These are phyloP conservation scores for Cladosporium sp. DNA, from an alignment of 2,329 filamentous ascomycete genomes.

Conservation along the genomic window DNA sequence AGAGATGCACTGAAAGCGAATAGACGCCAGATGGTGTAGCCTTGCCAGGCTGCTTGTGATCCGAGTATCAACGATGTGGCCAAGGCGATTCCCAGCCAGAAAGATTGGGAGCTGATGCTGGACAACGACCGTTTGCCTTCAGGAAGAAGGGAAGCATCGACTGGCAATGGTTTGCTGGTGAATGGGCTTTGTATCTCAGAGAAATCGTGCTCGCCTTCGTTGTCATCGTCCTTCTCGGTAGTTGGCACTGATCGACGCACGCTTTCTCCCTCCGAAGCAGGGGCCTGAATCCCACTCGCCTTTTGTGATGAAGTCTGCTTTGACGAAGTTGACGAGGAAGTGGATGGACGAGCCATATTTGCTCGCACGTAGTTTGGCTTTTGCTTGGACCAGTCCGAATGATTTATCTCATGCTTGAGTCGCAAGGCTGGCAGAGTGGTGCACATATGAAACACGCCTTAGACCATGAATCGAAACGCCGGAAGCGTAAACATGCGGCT, in stretches of 20 bases:
- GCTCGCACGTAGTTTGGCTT: constrained; percentile 16
- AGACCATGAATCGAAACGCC: not conserved
- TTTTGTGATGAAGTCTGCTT: not conserved
- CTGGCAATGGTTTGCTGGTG: constrained; percentile 13
- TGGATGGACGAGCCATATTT: constrained; percentile 24
- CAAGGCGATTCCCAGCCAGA: constrained; percentile 39
- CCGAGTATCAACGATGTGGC: constrained; percentile 30
- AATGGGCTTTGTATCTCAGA: not conserved
- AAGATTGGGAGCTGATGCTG: constrained; percentile 44
- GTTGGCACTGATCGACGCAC: not conserved
- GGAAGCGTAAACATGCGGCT: constrained; percentile 8
- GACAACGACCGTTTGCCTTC: constrained; percentile 43
- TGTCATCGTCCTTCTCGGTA: not conserved
- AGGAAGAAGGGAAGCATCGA: constrained; percentile 36
- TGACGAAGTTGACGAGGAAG: constrained; percentile 19
- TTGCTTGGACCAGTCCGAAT: not conserved
- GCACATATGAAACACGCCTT: not conserved
- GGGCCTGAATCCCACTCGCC: not conserved
- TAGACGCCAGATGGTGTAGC: constrained; percentile 48
- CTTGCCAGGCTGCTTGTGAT: constrained; percentile 19
- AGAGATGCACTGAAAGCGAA: constrained; percentile 64
- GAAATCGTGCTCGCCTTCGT: not conserved
- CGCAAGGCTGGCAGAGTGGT: not conserved
- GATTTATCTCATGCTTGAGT: not conserved
- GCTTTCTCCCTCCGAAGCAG: not conserved